Evolutionary conservation across 805 yeast genomes (phyloP), one percentile per base, ranked within the genome.

Genomic region (Spathaspora sp.): DNA sequence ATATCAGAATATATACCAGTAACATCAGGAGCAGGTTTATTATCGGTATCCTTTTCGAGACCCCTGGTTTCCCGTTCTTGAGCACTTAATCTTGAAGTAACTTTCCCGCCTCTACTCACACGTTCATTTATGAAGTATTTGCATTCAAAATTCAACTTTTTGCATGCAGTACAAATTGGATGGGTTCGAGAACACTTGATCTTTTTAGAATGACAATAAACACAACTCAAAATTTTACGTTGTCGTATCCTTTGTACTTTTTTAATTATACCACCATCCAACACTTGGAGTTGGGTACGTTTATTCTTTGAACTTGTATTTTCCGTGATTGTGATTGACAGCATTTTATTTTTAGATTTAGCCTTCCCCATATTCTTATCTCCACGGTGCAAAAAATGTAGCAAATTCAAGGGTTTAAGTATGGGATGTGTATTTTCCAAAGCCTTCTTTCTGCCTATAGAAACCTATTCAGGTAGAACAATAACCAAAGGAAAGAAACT

Each of bases 241-340:
- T 83, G 88, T 54, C 88, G 76, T 2, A 83, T 70, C 52, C 79
- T 80, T 57, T 83, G 88, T 16, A 81, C 78, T 62, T 83, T 83
- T 70, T 79, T 78, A 6, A 82, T 78, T 55, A 78, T 79, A 9
- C 80, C 84, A 57, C 78, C 72, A 3, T 78, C 79, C 54, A 78
- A 49, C 8, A 65, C 46, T 8, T 35, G 40, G 18, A 35, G 40
- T 14, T 35, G 40, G 17, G 40, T 35, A 35, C 40, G 40, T 35
- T 35, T 35, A 17, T 35, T 16, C 14, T 5, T 14, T 14, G 18
- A 14, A 35, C 5, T 35, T 35, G 11, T 35, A 11, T 35, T 35
- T 14, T 35, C 40, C 14, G 40, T 35, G 4, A 3, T 35, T 3
- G 40, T 16, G 8, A 14, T 35, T n/a, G 40, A n/a, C 40, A 2